These are phyloP conservation scores for Chlorella ohadii DNA, from an alignment of 139 green algal species.

Conservation along the genomic window DNA sequence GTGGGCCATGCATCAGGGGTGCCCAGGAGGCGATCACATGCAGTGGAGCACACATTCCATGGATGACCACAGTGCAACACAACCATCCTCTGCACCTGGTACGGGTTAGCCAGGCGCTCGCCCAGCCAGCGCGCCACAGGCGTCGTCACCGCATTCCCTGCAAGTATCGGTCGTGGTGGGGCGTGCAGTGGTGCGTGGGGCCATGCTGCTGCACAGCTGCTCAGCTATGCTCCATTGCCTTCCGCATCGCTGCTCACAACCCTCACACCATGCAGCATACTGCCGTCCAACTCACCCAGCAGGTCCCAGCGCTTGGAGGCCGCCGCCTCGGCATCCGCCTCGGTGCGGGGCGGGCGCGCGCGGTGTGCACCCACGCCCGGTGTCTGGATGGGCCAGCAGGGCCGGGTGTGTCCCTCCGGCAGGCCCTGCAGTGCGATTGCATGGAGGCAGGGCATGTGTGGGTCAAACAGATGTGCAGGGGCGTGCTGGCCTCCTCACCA, in stretches of 20 bases:
- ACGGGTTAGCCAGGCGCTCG: slow-evolving; percentile 68
- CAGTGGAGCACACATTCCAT: too few relatives aligned
- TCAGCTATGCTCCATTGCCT: too few relatives aligned
- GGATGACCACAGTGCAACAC: too few relatives aligned
- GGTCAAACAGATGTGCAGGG: too few relatives aligned
- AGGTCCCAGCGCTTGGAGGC: slow-evolving; percentile 67
- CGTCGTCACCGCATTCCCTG: slow-evolving; percentile 86
- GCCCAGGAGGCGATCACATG: too few relatives aligned
- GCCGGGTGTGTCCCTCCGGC: slow-evolving; percentile 67
- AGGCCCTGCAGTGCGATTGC: slow-evolving; percentile 69
- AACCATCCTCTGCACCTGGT: slow-evolving; percentile 36
- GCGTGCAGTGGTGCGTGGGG: too few relatives aligned
- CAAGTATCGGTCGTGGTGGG: neutral
- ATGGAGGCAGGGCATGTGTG: neutral
- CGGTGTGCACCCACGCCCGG: slow-evolving; percentile 33
- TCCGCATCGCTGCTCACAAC: too few relatives aligned
- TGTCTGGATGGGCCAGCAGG: slow-evolving; percentile 66
- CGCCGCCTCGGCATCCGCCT: slow-evolving; percentile 55
- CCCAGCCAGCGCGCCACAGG: slow-evolving; percentile 84
- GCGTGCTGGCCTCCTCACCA: too few relatives aligned
- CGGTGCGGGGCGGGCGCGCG: slow-evolving; percentile 23
- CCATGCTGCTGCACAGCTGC: too few relatives aligned
- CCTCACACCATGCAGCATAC: too few relatives aligned
- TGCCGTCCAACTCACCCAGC: slow-evolving; percentile 49
- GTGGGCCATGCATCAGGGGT: too few relatives aligned